phyloP scores from a whole-genome alignment of 495 filamentous ascomycete genomes.

The Aspergillus heteromorphus region DNA sequence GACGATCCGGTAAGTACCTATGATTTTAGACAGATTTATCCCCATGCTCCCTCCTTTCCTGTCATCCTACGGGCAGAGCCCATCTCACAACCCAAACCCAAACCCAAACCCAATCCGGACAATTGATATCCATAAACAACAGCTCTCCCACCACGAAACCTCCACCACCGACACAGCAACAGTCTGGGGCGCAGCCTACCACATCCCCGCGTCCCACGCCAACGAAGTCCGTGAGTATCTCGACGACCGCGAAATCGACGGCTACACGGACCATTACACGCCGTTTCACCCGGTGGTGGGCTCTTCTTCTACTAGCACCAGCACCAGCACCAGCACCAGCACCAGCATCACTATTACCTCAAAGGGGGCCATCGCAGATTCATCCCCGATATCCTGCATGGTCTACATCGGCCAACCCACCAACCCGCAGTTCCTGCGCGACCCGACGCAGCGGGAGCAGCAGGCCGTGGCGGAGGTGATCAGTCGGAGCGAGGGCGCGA shows the following conservation, averaged over 20 bases:
- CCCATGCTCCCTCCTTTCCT: constrained; percentile 6
- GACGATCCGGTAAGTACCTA: constrained; percentile 62
- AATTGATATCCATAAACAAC: neutral
- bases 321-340: no score
- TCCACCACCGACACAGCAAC: constrained; percentile 55
- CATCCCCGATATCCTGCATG: constrained; percentile 48
- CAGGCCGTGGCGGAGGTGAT: constrained; percentile 83
- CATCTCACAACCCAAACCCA: constrained; percentile 1
- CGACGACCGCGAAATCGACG: constrained; percentile 95
- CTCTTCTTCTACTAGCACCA: no score
- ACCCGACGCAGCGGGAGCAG: constrained; percentile 65
- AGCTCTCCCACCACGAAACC: constrained; percentile 35
- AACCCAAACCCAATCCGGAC: no score
- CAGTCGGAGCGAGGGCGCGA: constrained; percentile 67
- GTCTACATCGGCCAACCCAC: constrained; percentile 94
- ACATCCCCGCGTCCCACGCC: constrained; percentile 67
- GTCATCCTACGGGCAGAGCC: neutral
- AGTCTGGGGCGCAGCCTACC: constrained; percentile 93
- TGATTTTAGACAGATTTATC: no score
- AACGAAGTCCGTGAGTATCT: constrained; percentile 84
- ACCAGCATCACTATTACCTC: no score
- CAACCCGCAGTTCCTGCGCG: constrained; percentile 82
- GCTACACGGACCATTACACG: constrained; percentile 86
- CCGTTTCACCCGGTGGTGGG: constrained; percentile 59
- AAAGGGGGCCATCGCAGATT: neutral